A percentile compares a stretch with the other conserved stretches of the same genome.
These are phyloP conservation scores for Phaeosphaeria sp. DNA, from an alignment of 2,329 filamentous ascomycete genomes.

Conservation along the genomic window DNA sequence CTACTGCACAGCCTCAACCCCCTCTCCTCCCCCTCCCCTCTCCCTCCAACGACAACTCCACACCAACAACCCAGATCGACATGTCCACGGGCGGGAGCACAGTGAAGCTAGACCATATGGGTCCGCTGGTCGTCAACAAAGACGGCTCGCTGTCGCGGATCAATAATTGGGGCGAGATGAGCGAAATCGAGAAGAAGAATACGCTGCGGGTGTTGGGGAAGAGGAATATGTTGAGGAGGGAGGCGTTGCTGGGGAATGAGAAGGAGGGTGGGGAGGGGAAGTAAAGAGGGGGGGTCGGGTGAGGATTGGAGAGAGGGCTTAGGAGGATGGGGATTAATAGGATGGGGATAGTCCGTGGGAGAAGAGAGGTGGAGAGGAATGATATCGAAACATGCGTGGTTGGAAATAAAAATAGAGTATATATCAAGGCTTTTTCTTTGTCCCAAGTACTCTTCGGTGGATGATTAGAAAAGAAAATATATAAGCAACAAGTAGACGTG, in stretches of 20 bases:
- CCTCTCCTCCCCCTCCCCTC: constrained; percentile 5
- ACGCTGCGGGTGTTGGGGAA: constrained; percentile 72
- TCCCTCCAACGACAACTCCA: too few relatives aligned
- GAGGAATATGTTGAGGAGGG: constrained; percentile 70
- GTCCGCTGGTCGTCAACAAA: constrained; percentile 75
- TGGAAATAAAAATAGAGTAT: too few relatives aligned
- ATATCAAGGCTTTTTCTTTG: too few relatives aligned
- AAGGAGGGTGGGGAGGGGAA: constrained; percentile 3
- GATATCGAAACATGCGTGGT: too few relatives aligned
- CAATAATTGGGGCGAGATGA: constrained; percentile 76
- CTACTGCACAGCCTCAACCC: constrained; percentile 1
- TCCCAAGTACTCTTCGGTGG: too few relatives aligned
- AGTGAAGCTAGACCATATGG: constrained; percentile 71
- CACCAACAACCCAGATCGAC: constrained; percentile 29
- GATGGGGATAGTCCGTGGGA: too few relatives aligned
- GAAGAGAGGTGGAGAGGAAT: too few relatives aligned
- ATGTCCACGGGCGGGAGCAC: constrained; percentile 36
- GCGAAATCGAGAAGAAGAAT: constrained; percentile 69
- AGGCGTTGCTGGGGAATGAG: constrained; percentile 55
- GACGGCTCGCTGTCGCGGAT: constrained; percentile 76
- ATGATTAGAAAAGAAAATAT: too few relatives aligned
- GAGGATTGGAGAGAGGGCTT: too few relatives aligned
- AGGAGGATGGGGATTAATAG: too few relatives aligned
- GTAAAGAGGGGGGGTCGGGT: too few relatives aligned
- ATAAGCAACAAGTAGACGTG: too few relatives aligned